A percentile compares a stretch with the other conserved stretches of the same genome.
phyloP scores from a whole-genome alignment of 768 basidiomycete species.

The Lentinula guzmanii region DNA sequence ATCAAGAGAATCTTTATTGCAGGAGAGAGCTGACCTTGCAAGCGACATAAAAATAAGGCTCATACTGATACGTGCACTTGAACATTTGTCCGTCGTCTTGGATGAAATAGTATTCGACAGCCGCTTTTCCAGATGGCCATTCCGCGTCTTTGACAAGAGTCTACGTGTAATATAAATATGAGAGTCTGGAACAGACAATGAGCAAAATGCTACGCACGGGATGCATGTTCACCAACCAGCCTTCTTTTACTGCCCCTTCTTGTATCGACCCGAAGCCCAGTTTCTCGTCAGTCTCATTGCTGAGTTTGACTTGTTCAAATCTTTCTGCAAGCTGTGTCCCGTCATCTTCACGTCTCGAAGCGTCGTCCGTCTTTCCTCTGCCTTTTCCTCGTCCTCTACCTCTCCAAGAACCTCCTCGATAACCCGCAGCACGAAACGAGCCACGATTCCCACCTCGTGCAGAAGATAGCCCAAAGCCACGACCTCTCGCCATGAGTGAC shows the following conservation, averaged over 20 bases:
- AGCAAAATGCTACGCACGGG: slow-evolving; percentile 52
- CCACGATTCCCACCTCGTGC: slow-evolving; percentile 37
- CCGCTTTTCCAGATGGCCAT: slow-evolving; percentile 78
- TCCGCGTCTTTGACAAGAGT: slow-evolving; percentile 85
- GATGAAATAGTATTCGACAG: slow-evolving; percentile 96
- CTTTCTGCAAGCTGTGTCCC: slow-evolving; percentile 81
- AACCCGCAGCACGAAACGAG: slow-evolving; percentile 32
- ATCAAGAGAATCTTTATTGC: neutral
- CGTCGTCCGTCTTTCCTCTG: slow-evolving; percentile 50
- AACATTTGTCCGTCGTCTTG: slow-evolving; percentile 96
- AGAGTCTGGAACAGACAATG: neutral
- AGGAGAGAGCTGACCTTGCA: slow-evolving; percentile 66
- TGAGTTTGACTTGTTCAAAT: slow-evolving; percentile 71
- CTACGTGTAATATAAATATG: slow-evolving; percentile 28
- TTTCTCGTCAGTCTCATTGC: slow-evolving; percentile 90
- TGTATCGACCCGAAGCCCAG: slow-evolving; percentile 81
- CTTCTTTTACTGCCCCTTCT: slow-evolving; percentile 72
- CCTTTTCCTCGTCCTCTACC: slow-evolving; percentile 40
- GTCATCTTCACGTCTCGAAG: slow-evolving; percentile 71
- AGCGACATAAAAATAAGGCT: slow-evolving; percentile 91
- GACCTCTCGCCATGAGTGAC: slow-evolving; percentile 43
- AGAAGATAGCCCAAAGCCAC: slow-evolving; percentile 54
- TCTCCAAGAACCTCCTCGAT: slow-evolving; percentile 23
- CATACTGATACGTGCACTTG: slow-evolving; percentile 88
- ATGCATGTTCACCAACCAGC: slow-evolving; percentile 99